phyloP scores from a whole-genome alignment of 2,329 filamentous ascomycete species.

The Colletotrichum zoysiae region DNA sequence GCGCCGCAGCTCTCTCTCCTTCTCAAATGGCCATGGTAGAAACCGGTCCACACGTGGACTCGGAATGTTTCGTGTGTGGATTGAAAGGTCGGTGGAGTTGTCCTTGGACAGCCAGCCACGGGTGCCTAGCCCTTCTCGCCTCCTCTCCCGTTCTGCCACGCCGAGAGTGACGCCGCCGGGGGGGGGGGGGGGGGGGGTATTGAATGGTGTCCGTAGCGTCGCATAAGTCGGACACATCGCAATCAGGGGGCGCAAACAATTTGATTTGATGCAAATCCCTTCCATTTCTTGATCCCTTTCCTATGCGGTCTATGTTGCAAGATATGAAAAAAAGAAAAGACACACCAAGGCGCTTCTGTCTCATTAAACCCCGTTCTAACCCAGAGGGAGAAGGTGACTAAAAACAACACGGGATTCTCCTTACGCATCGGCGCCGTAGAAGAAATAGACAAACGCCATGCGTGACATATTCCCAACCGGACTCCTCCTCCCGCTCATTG shows the following conservation, averaged over 20 bases:
- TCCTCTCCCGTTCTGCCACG: background rate
- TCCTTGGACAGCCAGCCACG: background rate
- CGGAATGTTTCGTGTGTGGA: background rate
- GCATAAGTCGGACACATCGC: background rate
- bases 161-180: conserved; percentile 3
- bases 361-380: conserved; percentile 5
- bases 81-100: background rate
- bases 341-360: background rate
- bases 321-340: background rate
- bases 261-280: background rate
- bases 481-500: background rate
- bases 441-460: background rate
- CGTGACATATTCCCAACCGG: background rate
- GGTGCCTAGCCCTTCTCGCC: background rate
- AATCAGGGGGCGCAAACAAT: background rate
- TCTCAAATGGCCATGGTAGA: background rate
- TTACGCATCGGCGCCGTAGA: background rate
- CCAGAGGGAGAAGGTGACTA: background rate
- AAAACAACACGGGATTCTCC: background rate
- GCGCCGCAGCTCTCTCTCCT: background rate
- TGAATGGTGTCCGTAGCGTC: conserved; percentile 16
- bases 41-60: background rate
- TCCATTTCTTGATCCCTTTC: background rate
- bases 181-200: conserved; percentile 10
- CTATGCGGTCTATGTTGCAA: conserved; percentile 6